Evolutionary conservation across 2,329 filamentous ascomycete genomes (phyloP), one percentile per base, ranked within the genome.

Genomic region (Aspergillus phoenicis): DNA sequence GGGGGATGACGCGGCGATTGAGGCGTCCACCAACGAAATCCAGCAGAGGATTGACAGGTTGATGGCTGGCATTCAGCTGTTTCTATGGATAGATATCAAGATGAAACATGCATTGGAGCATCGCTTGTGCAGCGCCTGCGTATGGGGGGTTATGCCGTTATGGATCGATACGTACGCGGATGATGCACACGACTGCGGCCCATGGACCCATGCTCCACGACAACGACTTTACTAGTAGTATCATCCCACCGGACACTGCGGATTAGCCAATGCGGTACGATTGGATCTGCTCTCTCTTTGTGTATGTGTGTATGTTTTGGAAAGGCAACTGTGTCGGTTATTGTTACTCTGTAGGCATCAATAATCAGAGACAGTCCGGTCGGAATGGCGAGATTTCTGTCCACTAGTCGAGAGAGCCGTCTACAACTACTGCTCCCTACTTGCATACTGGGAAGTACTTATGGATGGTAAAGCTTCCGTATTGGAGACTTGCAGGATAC

Each of bases 71-170:
- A 33, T 15, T 51, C 53, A 33, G 22, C 24, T 43, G 39, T 43
- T 52, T 56, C 53, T 47, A 56, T 56, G 53, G 53, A 45, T 56
- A 56, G 53, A 30, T 13, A 22, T 49, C 45, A 51, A 43, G 39
- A 26, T 56, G 57, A 62, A 58, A 57, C 59, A 61, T 58, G 59
- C 48, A 53, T 61, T 57, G 33, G 36, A n/a, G 45, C 15, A 39
- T 48, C 51, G 53, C 41, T 17, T 55, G 20, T 30, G 47, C 47
- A 24, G 52, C 41, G 33, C 47, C 39, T 47, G 26, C 39, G 52
- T 28, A 55, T 15, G 20, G 48, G 48, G 45, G 17, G 8, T 47
- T 8, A 17, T 20, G 36, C 48, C 20, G 39, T 52, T 39, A 49
- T 39, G n/a, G n/a, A 52, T 17, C 30, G 22, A 24, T 54, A 48